A percentile compares a stretch with the other conserved stretches of the same genome.
phyloP scores from a whole-genome alignment of 441 rosid species.

The Omphalea diandra region DNA sequence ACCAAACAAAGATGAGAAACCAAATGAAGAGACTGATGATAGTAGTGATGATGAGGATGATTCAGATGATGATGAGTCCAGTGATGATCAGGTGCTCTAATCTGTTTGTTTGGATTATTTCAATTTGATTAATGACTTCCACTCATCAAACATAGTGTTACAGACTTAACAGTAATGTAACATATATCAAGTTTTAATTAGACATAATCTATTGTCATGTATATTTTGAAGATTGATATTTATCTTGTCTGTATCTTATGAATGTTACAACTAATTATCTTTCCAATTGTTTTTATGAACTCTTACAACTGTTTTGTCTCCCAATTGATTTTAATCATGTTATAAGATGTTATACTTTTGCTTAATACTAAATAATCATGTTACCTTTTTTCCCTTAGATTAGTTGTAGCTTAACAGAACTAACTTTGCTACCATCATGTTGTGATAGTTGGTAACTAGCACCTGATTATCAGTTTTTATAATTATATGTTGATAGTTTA shows the following conservation, averaged over 20 bases:
- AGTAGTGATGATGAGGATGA: slow-evolving; percentile 36
- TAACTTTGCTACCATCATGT: not conserved
- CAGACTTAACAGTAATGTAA: not conserved
- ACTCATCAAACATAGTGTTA: not conserved
- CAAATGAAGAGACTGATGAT: slow-evolving; percentile 30
- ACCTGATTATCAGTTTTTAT: not conserved
- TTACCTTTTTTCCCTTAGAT: not conserved
- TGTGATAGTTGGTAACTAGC: not conserved
- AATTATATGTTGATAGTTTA: no score
- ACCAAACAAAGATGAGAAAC: slow-evolving; percentile 40
- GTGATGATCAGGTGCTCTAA: slow-evolving; percentile 47
- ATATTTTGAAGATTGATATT: not conserved
- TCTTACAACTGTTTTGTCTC: no score
- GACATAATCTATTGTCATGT: not conserved
- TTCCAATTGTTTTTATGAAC: no score
- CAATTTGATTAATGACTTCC: not conserved
- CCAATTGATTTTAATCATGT: no score
- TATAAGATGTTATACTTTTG: no score
- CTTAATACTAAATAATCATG: not conserved
- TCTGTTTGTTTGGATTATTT: slow-evolving; percentile 7
- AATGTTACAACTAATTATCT: no score
- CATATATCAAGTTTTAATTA: not conserved
- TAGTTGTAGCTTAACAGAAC: not conserved
- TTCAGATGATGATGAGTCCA: slow-evolving; percentile 33
- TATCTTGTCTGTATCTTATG: no score